These are phyloP conservation scores for Cordyceps sp. DNA, from an alignment of 2,329 filamentous ascomycete genomes.

Conservation along the genomic window DNA sequence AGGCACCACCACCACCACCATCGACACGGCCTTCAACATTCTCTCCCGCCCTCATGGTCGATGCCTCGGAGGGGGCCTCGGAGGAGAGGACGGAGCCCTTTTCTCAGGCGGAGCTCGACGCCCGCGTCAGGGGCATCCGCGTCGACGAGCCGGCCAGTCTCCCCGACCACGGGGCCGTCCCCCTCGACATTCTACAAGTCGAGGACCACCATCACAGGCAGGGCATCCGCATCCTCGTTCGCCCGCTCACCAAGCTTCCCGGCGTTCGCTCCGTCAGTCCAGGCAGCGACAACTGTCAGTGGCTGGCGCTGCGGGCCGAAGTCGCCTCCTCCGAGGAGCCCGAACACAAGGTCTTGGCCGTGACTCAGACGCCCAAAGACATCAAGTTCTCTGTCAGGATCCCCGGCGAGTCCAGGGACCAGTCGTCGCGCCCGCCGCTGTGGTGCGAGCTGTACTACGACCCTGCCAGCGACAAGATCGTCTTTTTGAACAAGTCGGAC, in stretches of 20 bases:
- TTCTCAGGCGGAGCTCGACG: conserved; percentile 37
- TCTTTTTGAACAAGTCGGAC: conserved; percentile 38
- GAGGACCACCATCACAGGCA: conserved; percentile 35
- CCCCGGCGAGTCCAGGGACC: conserved; percentile 27
- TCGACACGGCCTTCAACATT: too few species aligned
- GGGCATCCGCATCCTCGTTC: conserved; percentile 40
- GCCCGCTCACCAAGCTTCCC: conserved; percentile 33
- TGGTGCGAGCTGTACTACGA: conserved; percentile 46
- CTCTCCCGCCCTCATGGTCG: too few species aligned
- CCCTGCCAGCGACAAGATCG: conserved; percentile 39
- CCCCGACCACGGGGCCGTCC: conserved; percentile 25
- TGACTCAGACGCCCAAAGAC: conserved; percentile 42
- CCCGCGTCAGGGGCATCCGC: conserved; percentile 27
- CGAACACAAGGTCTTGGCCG: conserved; percentile 39
- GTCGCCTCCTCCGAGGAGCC: conserved; percentile 32
- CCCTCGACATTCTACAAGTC: conserved; percentile 33
- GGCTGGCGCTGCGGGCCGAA: conserved; percentile 38
- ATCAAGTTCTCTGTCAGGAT: conserved; percentile 44
- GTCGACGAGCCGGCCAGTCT: conserved; percentile 24
- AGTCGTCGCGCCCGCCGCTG: conserved; percentile 27
- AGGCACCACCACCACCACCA: too few species aligned
- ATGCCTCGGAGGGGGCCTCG: conserved; percentile 21
- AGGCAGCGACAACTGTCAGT: conserved; percentile 37
- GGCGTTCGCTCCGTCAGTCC: conserved; percentile 35
- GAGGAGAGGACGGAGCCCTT: conserved; percentile 42